These are phyloP conservation scores for Oxyria digyna DNA, from an alignment of 148 eudicot genomes.

Conservation along the genomic window DNA sequence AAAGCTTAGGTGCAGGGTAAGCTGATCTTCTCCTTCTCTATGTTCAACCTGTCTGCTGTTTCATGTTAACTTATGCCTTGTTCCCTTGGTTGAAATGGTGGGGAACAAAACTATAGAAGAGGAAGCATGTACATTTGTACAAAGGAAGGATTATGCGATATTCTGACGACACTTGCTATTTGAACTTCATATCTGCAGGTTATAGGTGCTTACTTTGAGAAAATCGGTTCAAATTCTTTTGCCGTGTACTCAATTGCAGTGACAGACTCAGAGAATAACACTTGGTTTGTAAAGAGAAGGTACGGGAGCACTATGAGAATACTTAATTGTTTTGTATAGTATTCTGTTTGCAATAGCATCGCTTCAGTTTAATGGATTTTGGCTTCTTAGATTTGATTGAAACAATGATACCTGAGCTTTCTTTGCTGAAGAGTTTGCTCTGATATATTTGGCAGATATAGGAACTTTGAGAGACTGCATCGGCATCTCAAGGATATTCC, in stretches of 20 bases:
- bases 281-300: constrained; percentile 99
- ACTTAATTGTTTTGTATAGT: neutral
- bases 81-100: neutral
- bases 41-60: neutral
- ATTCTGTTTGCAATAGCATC: neutral
- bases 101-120: neutral
- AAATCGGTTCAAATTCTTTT: constrained; percentile 82
- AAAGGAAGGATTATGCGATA: neutral
- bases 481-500: constrained; percentile 94
- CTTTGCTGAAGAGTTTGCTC: neutral
- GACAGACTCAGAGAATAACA: constrained; percentile 58
- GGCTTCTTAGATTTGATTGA: neutral
- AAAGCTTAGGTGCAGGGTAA: constrained; percentile 86
- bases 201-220: constrained; percentile 86
- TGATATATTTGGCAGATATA: constrained; percentile 42
- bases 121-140: neutral
- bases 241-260: constrained; percentile 95
- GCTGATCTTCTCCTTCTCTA: constrained; percentile 12
- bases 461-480: constrained; percentile 91
- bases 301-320: constrained; percentile 7
- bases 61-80: neutral
- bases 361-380: neutral
- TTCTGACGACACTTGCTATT: neutral
- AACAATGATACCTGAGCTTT: neutral
- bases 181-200: constrained; percentile 34